A percentile compares a stretch with the other conserved stretches of the same genome.
phyloP scores from a whole-genome alignment of 164 flowering plant species.

The Vitis rotundifolia region DNA sequence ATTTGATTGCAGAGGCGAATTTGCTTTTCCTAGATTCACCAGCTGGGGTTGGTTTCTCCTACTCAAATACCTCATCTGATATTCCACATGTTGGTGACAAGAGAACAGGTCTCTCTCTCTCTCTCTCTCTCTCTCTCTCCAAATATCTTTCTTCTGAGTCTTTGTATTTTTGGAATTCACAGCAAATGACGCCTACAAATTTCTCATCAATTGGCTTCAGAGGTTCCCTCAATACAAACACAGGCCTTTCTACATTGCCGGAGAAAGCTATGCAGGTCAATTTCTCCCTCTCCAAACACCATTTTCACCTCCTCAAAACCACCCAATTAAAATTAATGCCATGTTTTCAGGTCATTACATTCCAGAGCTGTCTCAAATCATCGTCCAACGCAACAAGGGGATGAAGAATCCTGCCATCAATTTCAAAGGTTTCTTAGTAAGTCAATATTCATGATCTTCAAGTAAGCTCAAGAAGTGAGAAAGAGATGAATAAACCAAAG shows the following conservation, averaged over 20 bases:
- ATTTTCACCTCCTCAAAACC: neutral
- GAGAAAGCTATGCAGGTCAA: slow-evolving; percentile 58
- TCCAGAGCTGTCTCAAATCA: slow-evolving; percentile 27
- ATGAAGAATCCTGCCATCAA: slow-evolving; percentile 24
- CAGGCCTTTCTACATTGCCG: slow-evolving; percentile 43
- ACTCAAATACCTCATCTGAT: slow-evolving; percentile 29
- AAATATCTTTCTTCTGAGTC: neutral
- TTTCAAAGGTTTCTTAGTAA: slow-evolving; percentile 38
- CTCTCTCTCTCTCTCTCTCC: neutral
- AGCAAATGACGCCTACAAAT: slow-evolving; percentile 31
- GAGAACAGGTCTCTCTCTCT: slow-evolving; percentile 27
- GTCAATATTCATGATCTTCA: neutral
- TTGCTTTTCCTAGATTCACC: slow-evolving; percentile 35
- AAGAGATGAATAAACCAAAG: neutral
- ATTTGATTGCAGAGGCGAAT: slow-evolving; percentile 29
- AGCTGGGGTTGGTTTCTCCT: slow-evolving; percentile 41
- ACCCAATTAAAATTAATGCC: neutral
- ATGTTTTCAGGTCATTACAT: slow-evolving; percentile 32
- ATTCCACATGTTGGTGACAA: slow-evolving; percentile 22
- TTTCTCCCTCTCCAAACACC: neutral
- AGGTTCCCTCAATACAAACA: slow-evolving; percentile 45
- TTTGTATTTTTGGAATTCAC: slow-evolving; percentile 6
- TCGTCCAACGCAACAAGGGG: slow-evolving; percentile 20
- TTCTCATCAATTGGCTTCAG: slow-evolving; percentile 41
- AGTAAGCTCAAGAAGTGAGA: too few species aligned